These are phyloP conservation scores for Nicotiana obtusifolia DNA, from an alignment of 257 asterid species.

Conservation along the genomic window DNA sequence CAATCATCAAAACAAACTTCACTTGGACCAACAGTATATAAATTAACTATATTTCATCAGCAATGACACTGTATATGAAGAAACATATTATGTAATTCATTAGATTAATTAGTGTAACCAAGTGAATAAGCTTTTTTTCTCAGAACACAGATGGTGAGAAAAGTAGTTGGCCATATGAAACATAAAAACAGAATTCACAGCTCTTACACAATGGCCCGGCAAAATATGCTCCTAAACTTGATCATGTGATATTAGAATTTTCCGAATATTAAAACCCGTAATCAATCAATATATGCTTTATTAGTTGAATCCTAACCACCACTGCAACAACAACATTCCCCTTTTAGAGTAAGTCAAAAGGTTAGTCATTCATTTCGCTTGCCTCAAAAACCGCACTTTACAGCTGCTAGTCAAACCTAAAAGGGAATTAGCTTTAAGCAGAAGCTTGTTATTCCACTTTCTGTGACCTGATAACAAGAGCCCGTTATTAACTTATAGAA, in stretches of 20 bases:
- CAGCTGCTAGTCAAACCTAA: neutral
- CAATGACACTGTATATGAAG: too few species aligned
- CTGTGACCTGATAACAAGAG: neutral
- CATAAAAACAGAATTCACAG: neutral
- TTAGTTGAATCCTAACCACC: slow-evolving; percentile 35
- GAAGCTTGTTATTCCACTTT: neutral
- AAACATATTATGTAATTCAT: too few species aligned
- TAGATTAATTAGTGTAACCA: too few species aligned
- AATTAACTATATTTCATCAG: too few species aligned
- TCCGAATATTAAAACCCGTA: neutral
- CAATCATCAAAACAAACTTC: too few species aligned
- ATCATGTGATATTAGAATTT: neutral
- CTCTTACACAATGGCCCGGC: neutral
- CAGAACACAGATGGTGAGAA: too few species aligned
- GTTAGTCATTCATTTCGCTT: neutral
- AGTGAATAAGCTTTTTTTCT: too few species aligned
- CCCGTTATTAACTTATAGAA: neutral
- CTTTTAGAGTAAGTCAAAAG: neutral
- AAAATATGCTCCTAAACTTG: neutral
- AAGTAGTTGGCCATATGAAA: too few species aligned
- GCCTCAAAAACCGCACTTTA: too few species aligned
- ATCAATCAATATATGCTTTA: slow-evolving; percentile 10
- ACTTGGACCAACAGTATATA: too few species aligned
- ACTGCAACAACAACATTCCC: slow-evolving; percentile 1
- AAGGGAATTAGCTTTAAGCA: neutral